Evolutionary conservation across 768 basidiomycete genomes (phyloP).

Genomic region (Suillus bovinus): DNA sequence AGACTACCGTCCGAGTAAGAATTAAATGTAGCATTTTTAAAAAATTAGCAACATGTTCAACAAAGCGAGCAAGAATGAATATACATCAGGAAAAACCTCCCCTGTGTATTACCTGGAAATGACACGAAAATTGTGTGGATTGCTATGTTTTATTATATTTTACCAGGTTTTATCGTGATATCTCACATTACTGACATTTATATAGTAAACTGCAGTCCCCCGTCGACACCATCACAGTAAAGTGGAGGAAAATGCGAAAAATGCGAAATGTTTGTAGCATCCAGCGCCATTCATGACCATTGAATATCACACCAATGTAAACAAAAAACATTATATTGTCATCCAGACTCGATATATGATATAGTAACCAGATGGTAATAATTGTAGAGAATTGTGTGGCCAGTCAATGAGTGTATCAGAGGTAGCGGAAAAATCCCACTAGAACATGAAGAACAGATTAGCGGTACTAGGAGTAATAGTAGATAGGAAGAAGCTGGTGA

Average conservation of each 20-base stretch:
- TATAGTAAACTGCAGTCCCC: background rate
- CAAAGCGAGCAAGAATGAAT: no score
- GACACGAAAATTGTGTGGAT: background rate
- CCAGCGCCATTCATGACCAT: background rate
- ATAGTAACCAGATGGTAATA: no score
- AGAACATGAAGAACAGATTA: no score
- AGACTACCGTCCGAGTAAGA: no score
- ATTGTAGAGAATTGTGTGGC: background rate
- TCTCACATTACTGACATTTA: background rate
- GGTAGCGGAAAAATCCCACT: no score
- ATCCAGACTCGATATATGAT: conserved; percentile 1
- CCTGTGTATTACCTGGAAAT: background rate
- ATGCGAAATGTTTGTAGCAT: background rate
- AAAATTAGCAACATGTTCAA: no score
- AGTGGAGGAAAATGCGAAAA: background rate
- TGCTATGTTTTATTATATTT: background rate
- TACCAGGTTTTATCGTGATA: background rate
- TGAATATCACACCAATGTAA: background rate
- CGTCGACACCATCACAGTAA: background rate
- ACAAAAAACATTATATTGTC: background rate
- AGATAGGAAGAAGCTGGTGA: background rate
- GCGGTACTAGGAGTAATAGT: no score
- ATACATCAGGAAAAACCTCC: conserved; percentile 1
- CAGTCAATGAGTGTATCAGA: background rate
- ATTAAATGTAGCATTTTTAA: no score